Base-by-base conservation (phyloP, 2,329 filamentous ascomycete genomes). In the Akanthomyces dipterigenus region DNA sequence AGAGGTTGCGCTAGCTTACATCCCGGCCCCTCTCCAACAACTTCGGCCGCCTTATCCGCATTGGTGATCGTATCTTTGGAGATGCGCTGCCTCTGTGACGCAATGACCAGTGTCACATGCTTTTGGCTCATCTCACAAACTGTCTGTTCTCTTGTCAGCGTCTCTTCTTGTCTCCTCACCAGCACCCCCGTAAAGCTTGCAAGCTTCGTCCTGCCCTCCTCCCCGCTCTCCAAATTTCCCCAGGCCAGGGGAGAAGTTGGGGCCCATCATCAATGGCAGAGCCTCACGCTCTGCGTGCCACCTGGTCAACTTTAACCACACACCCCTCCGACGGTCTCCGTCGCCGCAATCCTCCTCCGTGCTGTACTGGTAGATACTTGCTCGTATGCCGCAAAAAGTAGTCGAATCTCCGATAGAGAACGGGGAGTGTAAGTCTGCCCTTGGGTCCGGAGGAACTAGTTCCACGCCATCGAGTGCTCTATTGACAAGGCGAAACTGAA, bases 1-100 rank as follows among this genome's bases (percentile, higher is more conserved):
- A 42, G 34, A 45, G 45, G 9, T 46, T 34, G 12, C 28, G 31
- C 22, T 40, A 42, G 55, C 55, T 18, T 18, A 50, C 26, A 18
- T 5, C 22, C 12, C 22, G 24, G 26, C 38, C 53, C 38, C 20
- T 16, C 8, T 11, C 38, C 42, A 36, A 24, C 20, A 55, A 24
- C n/a, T 8, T 20, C 55, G 28, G 55, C 55, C 43, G 45, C 22
- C 11, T 24, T 42, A 58, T 58, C 55, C 55, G 55, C 55, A 49
- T 9, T 26, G 51, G 51, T 31, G 48, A 55, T 55, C 53, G 53
- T 55, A 34, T 55, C 34, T 53, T 9, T 22, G 4, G 34, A 38
- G 36, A 46, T 46, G 20, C 24, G 5, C 14, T 34, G 34, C 46
- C 9, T 20, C 46, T 18, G 34, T 42, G 36, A 54, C 50, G 50